Conservation (phyloP, 2,329 filamentous ascomycete genomes). For the Blastomyces emzantsi region DNA sequence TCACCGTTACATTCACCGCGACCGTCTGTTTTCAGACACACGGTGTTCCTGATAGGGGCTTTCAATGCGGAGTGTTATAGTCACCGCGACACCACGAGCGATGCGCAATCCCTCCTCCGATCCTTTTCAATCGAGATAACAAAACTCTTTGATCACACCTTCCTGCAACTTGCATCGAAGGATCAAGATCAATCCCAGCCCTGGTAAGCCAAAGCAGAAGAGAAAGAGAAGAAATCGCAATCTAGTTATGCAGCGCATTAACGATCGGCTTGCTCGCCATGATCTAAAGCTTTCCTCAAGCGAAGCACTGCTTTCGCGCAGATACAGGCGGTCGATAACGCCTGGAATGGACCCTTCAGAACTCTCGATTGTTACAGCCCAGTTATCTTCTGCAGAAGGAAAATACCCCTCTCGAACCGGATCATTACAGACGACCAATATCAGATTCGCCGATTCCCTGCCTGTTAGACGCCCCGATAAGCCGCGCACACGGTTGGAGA, state of each 20-base stretch:
- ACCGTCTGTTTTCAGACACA: not conserved
- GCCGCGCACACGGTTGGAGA: constrained; percentile 4
- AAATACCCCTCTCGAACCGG: not conserved
- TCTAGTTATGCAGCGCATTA: constrained; percentile 5
- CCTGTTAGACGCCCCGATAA: not conserved
- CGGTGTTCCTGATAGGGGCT: not conserved
- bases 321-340: constrained; percentile 1
- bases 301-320: constrained; percentile 4
- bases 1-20: not conserved
- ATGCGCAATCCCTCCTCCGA: not conserved
- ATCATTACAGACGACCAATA: constrained; percentile 5
- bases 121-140: not conserved
- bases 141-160: not conserved
- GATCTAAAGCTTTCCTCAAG: constrained; percentile 3
- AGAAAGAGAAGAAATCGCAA: not conserved
- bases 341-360: constrained; percentile 3
- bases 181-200: constrained; percentile 6
- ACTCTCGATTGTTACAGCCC: constrained; percentile 2
- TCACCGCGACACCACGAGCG: not conserved
- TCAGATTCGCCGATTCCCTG: constrained; percentile 5
- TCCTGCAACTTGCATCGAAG: not conserved
- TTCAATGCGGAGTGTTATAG: not conserved
- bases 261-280: constrained; percentile 6
- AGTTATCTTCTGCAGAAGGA: not conserved
- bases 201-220: constrained; percentile 3